Percentiles rank a stretch among this genome's conserved stretches.
Evolutionary conservation across 805 yeast genomes (phyloP).

Genomic region (Yarrowia sp.): DNA sequence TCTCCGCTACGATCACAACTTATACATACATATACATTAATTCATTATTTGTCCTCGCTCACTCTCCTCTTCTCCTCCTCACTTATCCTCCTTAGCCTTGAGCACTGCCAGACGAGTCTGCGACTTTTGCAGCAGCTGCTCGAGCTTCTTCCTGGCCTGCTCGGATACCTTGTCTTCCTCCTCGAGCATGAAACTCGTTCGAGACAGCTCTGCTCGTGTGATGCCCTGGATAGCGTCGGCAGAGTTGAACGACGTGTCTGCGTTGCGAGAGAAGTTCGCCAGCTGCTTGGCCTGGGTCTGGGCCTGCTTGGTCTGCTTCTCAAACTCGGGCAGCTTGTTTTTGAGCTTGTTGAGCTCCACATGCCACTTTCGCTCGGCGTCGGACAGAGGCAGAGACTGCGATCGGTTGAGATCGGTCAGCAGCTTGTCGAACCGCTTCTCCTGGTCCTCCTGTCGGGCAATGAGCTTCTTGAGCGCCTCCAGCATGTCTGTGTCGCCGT

Average conservation of each 20-base stretch:
- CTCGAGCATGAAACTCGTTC: conserved; percentile 26
- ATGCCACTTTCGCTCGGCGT: conserved; percentile 57
- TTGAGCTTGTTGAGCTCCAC: conserved; percentile 53
- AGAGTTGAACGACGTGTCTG: not conserved
- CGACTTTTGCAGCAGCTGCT: not conserved
- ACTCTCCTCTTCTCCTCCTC: not conserved
- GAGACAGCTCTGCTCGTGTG: conserved; percentile 10
- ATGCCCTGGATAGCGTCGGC: conserved; percentile 9
- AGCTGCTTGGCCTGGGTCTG: conserved; percentile 15
- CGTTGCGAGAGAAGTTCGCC: not conserved
- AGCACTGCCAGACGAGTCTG: conserved; percentile 2
- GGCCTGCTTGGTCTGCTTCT: conserved; percentile 43
- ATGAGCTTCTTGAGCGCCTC: conserved; percentile 43
- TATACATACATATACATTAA: too few relatives aligned
- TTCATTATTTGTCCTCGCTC: too few relatives aligned
- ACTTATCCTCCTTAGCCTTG: conserved; percentile 9
- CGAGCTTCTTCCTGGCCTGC: conserved; percentile 9
- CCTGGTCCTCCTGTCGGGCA: conserved; percentile 50
- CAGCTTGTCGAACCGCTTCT: conserved; percentile 49
- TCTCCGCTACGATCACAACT: too few relatives aligned
- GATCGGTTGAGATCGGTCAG: conserved; percentile 46
- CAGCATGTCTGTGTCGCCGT: conserved; percentile 32
- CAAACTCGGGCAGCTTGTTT: conserved; percentile 15
- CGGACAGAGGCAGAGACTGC: conserved; percentile 48
- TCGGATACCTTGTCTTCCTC: conserved; percentile 14